A percentile compares a stretch with the other conserved stretches of the same genome.
These are phyloP conservation scores for Diplodia intermedia DNA, from an alignment of 2,329 filamentous ascomycete species.

Conservation along the genomic window DNA sequence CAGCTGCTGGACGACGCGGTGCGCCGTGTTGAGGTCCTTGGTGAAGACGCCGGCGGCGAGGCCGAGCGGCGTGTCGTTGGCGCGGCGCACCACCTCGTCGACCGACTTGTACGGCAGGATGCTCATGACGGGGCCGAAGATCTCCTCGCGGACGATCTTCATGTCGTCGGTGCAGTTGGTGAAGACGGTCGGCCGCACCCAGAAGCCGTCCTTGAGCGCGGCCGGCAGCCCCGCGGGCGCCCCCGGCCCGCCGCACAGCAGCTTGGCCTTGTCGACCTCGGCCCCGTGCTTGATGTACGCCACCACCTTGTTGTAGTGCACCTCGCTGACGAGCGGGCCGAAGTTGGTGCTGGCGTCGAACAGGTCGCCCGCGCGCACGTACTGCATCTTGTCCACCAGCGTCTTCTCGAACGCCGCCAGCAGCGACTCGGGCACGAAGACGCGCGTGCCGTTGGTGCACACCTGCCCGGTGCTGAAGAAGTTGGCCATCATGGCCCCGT, in stretches of 20 bases:
- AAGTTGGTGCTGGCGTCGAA: conserved; percentile 79
- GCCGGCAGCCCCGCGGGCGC: conserved; percentile 57
- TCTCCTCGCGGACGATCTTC: conserved; percentile 81
- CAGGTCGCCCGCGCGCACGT: conserved; percentile 74
- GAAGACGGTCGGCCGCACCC: conserved; percentile 84
- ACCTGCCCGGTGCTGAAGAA: conserved; percentile 92
- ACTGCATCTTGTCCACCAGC: conserved; percentile 72
- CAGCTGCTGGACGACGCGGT: conserved; percentile 72
- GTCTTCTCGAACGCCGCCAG: conserved; percentile 72
- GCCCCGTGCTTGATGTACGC: conserved; percentile 78
- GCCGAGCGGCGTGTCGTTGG: conserved; percentile 78
- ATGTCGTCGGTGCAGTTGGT: conserved; percentile 84
- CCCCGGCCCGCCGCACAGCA: conserved; percentile 74
- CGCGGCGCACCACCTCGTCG: conserved; percentile 72
- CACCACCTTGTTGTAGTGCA: conserved; percentile 79
- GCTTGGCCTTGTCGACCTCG: conserved; percentile 72
- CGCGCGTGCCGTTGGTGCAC: conserved; percentile 89
- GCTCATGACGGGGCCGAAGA: conserved; percentile 87
- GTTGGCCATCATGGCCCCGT: conserved; percentile 92
- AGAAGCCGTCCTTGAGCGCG: conserved; percentile 71
- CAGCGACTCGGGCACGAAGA: conserved; percentile 75
- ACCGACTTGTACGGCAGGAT: conserved; percentile 76
- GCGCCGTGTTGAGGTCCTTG: conserved; percentile 74
- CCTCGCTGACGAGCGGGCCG: conserved; percentile 77
- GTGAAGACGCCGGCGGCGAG: conserved; percentile 87